Conservation (phyloP, 148 eudicot genomes). For the Polygonum aviculare region DNA sequence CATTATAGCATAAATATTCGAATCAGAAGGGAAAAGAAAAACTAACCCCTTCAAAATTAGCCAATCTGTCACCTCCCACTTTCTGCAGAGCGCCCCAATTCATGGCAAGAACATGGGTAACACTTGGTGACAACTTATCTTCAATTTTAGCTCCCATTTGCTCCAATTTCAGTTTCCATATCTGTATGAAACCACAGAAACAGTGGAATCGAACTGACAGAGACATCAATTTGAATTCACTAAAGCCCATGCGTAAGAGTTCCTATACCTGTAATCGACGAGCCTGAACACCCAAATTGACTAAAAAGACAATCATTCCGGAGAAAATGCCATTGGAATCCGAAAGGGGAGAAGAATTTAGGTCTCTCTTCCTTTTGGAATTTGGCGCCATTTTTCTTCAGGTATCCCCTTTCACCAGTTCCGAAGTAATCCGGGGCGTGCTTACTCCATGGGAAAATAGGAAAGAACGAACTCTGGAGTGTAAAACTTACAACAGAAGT, state of each 20-base stretch:
- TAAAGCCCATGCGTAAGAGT: neutral
- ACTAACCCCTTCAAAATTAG: conserved; percentile 48
- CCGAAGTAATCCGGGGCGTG: neutral
- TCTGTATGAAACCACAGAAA: conserved; percentile 25
- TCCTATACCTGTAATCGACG: conserved; percentile 65
- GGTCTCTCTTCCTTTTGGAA: conserved; percentile 18
- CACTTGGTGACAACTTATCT: conserved; percentile 41
- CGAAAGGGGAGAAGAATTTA: conserved; percentile 18
- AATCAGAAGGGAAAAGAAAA: neutral
- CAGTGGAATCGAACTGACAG: neutral
- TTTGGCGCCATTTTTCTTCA: conserved; percentile 32
- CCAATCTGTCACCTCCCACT: conserved; percentile 33
- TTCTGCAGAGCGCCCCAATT: conserved; percentile 40
- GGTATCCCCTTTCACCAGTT: conserved; percentile 1
- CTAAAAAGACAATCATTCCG: conserved; percentile 55
- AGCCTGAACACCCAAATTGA: conserved; percentile 49
- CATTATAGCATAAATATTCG: neutral
- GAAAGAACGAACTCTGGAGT: neutral
- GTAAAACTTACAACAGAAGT: neutral
- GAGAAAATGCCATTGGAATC: conserved; percentile 64
- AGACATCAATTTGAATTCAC: neutral
- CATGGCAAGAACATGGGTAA: conserved; percentile 68
- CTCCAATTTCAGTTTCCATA: conserved; percentile 75
- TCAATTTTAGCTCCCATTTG: conserved; percentile 83
- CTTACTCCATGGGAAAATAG: neutral